Conservation (phyloP, 148 eudicot species). For the Simmondsia chinensis region DNA sequence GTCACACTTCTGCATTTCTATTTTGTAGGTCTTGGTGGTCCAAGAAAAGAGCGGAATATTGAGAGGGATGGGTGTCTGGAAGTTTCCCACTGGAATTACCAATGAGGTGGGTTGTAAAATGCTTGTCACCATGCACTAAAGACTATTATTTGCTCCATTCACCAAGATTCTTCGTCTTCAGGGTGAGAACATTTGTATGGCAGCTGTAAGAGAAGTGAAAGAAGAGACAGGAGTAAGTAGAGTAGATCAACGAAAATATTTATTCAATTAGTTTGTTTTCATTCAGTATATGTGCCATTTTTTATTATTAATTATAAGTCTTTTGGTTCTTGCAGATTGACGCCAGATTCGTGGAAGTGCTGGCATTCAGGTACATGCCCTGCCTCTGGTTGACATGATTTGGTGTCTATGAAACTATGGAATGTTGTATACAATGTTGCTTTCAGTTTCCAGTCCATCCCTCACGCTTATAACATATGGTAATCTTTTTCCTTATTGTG, state of each 20-base stretch:
- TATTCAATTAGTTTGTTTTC: not conserved
- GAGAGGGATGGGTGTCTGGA: slow-evolving; percentile 39
- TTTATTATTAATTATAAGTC: not conserved
- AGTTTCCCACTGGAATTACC: slow-evolving; percentile 63
- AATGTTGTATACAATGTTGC: not conserved
- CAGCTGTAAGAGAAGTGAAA: slow-evolving; percentile 64
- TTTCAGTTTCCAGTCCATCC: not conserved
- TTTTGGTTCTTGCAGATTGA: slow-evolving; percentile 45
- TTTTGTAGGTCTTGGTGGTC: slow-evolving; percentile 49
- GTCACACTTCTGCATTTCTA: not conserved
- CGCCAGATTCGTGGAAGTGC: slow-evolving; percentile 47
- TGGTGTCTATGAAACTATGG: too few relatives aligned
- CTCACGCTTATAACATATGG: not conserved
- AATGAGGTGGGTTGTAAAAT: slow-evolving; percentile 30
- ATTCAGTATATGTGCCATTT: not conserved
- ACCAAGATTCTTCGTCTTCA: slow-evolving; percentile 8
- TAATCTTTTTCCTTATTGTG: not conserved
- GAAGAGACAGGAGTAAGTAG: slow-evolving; percentile 70
- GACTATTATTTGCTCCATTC: not conserved
- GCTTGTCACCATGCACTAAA: not conserved
- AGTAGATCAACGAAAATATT: not conserved
- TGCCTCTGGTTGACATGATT: not conserved
- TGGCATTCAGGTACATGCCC: slow-evolving; percentile 51
- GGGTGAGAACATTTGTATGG: slow-evolving; percentile 61
- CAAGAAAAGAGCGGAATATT: slow-evolving; percentile 40